A percentile compares a stretch with the other conserved stretches of the same genome.
Evolutionary conservation across 2,329 filamentous ascomycete genomes (phyloP).

Genomic region (Calonectria hongkongensis): DNA sequence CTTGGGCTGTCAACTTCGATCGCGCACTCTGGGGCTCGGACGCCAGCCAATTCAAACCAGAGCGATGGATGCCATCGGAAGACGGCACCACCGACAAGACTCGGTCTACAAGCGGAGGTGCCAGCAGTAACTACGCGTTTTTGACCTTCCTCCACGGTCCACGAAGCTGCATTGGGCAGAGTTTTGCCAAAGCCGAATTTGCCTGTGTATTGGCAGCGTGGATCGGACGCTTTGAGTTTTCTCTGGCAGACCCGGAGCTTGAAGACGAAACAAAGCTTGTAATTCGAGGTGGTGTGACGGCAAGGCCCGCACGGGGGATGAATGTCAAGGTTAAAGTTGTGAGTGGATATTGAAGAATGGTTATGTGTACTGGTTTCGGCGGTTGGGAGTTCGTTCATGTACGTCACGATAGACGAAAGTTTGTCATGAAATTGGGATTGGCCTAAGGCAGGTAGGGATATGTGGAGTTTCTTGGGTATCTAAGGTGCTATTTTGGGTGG

Average conservation of each 20-base stretch:
- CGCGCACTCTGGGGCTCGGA: constrained; percentile 84
- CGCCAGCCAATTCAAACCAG: constrained; percentile 85
- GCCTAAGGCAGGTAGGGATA: background rate
- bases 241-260: constrained; percentile 73
- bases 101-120: constrained; percentile 78
- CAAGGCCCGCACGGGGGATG: constrained; percentile 83
- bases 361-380: background rate
- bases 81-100: constrained; percentile 57
- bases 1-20: constrained; percentile 82
- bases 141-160: constrained; percentile 92
- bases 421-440: background rate
- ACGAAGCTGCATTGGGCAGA: constrained; percentile 87
- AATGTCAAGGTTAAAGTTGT: constrained; percentile 79
- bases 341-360: constrained; percentile 73
- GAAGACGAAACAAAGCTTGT: constrained; percentile 79
- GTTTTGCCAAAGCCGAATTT: constrained; percentile 89
- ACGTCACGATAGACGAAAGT: constrained; percentile 3
- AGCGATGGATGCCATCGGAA: constrained; percentile 79
- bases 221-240: constrained; percentile 84
- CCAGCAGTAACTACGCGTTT: constrained; percentile 84
- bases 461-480: constrained; percentile 15
- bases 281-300: constrained; percentile 82
- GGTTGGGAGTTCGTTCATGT: background rate
- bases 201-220: constrained; percentile 86
- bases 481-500: background rate